Evolutionary conservation across 257 asterid species (phyloP).

Genomic region (Jasminum sambac): DNA sequence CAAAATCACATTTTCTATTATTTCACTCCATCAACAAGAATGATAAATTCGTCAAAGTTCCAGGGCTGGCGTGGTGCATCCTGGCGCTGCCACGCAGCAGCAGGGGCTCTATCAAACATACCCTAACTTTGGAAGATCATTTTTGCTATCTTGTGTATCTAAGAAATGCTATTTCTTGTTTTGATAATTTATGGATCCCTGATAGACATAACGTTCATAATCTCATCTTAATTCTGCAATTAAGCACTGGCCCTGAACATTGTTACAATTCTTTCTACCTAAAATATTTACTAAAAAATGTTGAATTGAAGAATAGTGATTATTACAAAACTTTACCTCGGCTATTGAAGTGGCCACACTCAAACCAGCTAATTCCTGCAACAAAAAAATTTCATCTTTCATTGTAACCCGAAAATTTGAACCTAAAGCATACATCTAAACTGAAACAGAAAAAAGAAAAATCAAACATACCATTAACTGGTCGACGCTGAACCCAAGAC

Average conservation of each 20-base stretch:
- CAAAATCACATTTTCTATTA: no score
- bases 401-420: conserved; percentile 22
- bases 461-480: conserved; percentile 71
- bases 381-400: conserved; percentile 13
- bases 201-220: not conserved
- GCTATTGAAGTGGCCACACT: conserved; percentile 93
- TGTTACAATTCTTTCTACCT: not conserved
- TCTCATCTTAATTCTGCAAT: not conserved
- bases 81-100: no score
- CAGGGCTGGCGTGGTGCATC: no score
- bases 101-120: no score
- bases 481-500: conserved; percentile 93
- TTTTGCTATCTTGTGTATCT: not conserved
- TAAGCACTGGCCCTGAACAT: not conserved
- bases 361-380: conserved; percentile 97
- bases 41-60: no score
- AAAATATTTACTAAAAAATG: not conserved
- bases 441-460: not conserved
- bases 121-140: no score
- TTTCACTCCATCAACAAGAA: no score
- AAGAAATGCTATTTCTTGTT: not conserved
- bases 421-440: conserved; percentile 6
- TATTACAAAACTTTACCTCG: conserved; percentile 48
- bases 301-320: not conserved
- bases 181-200: not conserved